A percentile compares a stretch with the other conserved stretches of the same genome.
These are phyloP conservation scores for Hypsizygus marmoreus DNA, from an alignment of 768 basidiomycete species.

Conservation along the genomic window DNA sequence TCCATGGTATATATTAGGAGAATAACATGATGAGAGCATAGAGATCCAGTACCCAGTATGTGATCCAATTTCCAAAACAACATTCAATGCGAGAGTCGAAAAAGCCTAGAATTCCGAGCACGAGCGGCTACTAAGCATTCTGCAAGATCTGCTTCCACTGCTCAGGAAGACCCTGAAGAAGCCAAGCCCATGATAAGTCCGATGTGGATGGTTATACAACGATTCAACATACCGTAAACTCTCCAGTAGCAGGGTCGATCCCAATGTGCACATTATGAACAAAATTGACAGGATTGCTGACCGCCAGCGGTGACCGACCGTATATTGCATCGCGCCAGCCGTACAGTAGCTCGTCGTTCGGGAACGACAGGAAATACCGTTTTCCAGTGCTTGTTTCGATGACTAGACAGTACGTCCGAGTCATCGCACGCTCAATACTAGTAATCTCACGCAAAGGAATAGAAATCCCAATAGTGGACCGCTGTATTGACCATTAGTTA, in stretches of 20 bases:
- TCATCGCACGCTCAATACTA: slow-evolving; percentile 18
- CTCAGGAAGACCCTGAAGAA: slow-evolving; percentile 23
- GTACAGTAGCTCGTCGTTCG: slow-evolving; percentile 26
- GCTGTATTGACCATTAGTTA: neutral
- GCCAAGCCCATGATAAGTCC: neutral
- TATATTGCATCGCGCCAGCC: slow-evolving; percentile 35
- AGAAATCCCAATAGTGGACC: slow-evolving; percentile 9
- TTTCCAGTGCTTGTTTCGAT: slow-evolving; percentile 22
- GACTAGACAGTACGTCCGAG: slow-evolving; percentile 13
- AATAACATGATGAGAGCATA: too few species aligned
- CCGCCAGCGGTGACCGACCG: slow-evolving; percentile 24
- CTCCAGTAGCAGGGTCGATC: slow-evolving; percentile 30
- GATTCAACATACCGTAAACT: slow-evolving; percentile 21
- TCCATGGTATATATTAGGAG: too few species aligned
- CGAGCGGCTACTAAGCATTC: slow-evolving; percentile 1
- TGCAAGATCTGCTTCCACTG: slow-evolving; percentile 20
- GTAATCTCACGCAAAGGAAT: slow-evolving; percentile 26
- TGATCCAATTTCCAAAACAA: too few species aligned
- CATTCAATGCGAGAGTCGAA: too few species aligned
- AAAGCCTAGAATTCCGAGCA: too few species aligned
- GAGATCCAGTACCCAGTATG: too few species aligned
- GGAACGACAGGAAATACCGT: slow-evolving; percentile 29
- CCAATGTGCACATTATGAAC: slow-evolving; percentile 35
- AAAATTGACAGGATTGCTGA: slow-evolving; percentile 33
- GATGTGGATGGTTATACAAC: neutral